Conservation (phyloP, 805 yeast species). For the Candida boidinii region DNA sequence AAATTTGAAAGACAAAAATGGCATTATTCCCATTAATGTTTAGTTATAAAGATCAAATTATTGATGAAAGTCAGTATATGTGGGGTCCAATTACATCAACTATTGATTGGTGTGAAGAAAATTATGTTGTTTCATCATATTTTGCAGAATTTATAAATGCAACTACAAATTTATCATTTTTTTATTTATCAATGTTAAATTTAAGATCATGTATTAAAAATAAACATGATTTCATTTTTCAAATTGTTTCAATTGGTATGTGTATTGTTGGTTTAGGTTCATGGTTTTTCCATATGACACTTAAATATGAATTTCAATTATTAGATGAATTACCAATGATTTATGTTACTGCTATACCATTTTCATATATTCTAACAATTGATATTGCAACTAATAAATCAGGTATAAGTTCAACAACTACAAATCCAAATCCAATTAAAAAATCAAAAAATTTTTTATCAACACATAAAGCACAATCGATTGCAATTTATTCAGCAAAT, state of each 20-base stretch:
- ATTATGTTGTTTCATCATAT: constrained; percentile 78
- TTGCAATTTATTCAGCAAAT: constrained; percentile 10
- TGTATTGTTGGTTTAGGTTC: constrained; percentile 83
- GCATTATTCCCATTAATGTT: background rate
- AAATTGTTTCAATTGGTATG: constrained; percentile 66
- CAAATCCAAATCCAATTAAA: too few species aligned
- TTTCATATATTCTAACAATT: constrained; percentile 27
- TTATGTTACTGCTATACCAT: constrained; percentile 89
- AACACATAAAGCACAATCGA: too few species aligned
- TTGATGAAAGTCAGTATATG: constrained; percentile 32
- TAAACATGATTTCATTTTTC: constrained; percentile 58
- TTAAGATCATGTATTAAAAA: constrained; percentile 49
- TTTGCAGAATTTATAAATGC: constrained; percentile 89
- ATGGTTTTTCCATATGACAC: constrained; percentile 94
- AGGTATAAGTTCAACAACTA: too few species aligned
- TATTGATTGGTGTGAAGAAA: constrained; percentile 97
- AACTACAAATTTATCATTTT: constrained; percentile 58
- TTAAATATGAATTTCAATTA: constrained; percentile 76
- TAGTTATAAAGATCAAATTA: constrained; percentile 12
- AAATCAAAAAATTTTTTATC: constrained; percentile 1
- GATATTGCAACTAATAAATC: constrained; percentile 8
- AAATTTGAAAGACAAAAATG: too few species aligned
- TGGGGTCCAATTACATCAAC: constrained; percentile 84
- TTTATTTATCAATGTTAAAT: constrained; percentile 23
- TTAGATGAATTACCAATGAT: constrained; percentile 95